A percentile compares a stretch with the other conserved stretches of the same genome.
Conservation (phyloP, 805 yeast genomes). For the Kluyveromyces nonfermentans region DNA sequence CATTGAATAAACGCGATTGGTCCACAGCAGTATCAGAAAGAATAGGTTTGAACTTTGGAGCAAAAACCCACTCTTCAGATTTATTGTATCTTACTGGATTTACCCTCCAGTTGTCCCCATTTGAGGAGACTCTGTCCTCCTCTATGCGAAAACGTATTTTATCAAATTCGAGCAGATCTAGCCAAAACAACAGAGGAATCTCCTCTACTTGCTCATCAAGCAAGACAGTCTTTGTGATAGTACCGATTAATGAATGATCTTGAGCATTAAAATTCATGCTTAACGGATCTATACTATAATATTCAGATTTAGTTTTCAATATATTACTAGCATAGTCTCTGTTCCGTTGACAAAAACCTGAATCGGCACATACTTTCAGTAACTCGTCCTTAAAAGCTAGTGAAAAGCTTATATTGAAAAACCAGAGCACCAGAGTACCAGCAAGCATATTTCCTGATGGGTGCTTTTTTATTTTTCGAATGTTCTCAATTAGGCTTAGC, state of each 20-base stretch:
- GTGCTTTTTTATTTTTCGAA: background rate
- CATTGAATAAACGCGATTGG: background rate
- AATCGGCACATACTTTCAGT: conserved; percentile 67
- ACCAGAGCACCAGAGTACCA: background rate
- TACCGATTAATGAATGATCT: conserved; percentile 35
- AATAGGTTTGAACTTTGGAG: conserved; percentile 1
- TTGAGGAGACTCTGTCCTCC: conserved; percentile 41
- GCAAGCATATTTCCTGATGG: background rate
- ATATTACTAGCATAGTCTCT: conserved; percentile 50
- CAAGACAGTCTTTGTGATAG: conserved; percentile 36
- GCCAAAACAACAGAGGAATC: conserved; percentile 44
- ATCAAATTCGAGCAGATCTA: conserved; percentile 48
- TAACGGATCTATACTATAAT: conserved; percentile 34
- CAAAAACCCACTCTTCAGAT: conserved; percentile 52
- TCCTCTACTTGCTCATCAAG: conserved; percentile 27
- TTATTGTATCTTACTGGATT: conserved; percentile 48
- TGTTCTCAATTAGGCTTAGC: background rate
- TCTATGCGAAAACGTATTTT: conserved; percentile 56
- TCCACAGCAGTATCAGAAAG: background rate
- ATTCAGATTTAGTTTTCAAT: conserved; percentile 24
- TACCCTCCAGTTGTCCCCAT: conserved; percentile 16
- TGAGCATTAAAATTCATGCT: conserved; percentile 24
- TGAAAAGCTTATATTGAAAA: background rate
- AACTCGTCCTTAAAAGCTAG: conserved; percentile 51
- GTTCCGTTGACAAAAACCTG: conserved; percentile 80